These are phyloP conservation scores for Hymenoscyphus salicellus DNA, from an alignment of 2,329 filamentous ascomycete species.

Conservation along the genomic window DNA sequence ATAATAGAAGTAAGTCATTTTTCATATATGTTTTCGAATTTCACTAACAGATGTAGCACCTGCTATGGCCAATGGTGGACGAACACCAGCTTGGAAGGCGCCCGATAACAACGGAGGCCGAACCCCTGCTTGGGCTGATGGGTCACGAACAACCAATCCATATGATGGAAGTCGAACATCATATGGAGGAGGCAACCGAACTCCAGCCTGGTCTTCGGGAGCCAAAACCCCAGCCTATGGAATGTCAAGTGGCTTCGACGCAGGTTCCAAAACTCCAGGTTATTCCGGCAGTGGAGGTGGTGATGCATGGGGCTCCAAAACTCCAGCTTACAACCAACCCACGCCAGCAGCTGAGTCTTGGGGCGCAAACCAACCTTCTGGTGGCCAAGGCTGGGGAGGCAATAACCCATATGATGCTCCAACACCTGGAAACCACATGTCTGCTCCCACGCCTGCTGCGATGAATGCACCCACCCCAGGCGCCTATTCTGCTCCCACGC, in stretches of 20 bases:
- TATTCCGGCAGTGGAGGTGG: conserved; percentile 61
- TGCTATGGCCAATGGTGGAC: conserved; percentile 51
- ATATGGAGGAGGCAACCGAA: conserved; percentile 71
- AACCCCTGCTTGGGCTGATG: conserved; percentile 70
- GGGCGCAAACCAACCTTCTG: conserved; percentile 24
- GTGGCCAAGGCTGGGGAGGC: conserved; percentile 41
- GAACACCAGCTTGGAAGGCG: conserved; percentile 67
- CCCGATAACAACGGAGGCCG: conserved; percentile 47
- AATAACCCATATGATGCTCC: conserved; percentile 61
- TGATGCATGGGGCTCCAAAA: conserved; percentile 64
- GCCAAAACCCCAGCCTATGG: conserved; percentile 64
- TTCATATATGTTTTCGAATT: neutral
- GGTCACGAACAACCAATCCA: conserved; percentile 64
- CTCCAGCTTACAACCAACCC: conserved; percentile 59
- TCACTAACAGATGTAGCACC: conserved; percentile 43
- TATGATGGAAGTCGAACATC: conserved; percentile 63
- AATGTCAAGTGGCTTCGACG: conserved; percentile 52
- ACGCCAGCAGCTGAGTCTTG: conserved; percentile 61
- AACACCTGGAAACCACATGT: conserved; percentile 59
- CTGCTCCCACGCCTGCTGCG: conserved; percentile 60
- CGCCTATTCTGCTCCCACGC: conserved; percentile 50
- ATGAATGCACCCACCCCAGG: conserved; percentile 70
- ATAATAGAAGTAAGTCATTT: conserved; percentile 56
- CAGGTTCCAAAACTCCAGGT: conserved; percentile 74
- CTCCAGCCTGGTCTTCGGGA: conserved; percentile 75